Percentiles rank a stretch among this genome's conserved stretches.
These are phyloP conservation scores for Xerocomus cyaneibrunnescens DNA, from an alignment of 1,284 basidiomycete species.

Conservation along the genomic window DNA sequence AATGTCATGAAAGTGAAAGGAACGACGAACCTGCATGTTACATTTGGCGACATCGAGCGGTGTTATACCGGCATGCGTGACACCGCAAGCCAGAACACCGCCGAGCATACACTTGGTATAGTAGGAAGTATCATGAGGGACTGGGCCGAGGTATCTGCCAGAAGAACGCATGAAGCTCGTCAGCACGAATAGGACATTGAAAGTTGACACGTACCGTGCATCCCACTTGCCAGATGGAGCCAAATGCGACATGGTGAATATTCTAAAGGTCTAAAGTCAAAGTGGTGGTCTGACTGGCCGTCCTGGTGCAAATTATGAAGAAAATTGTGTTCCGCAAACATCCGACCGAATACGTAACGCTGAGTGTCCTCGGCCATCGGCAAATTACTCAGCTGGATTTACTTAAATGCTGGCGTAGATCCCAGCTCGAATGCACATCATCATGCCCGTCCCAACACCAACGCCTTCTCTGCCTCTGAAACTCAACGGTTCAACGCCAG, in stretches of 20 bases:
- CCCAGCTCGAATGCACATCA: not conserved
- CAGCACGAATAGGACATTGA: constrained; percentile 5
- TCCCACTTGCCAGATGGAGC: constrained; percentile 62
- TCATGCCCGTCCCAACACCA: constrained; percentile 12
- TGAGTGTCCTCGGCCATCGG: no score
- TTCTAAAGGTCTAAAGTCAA: constrained; percentile 8
- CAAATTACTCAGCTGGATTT: no score
- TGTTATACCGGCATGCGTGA: constrained; percentile 93
- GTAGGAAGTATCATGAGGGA: constrained; percentile 71
- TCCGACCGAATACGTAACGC: not conserved
- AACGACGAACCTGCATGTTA: constrained; percentile 85
- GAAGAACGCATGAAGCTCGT: not conserved
- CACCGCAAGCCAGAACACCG: constrained; percentile 89
- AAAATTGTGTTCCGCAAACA: not conserved
- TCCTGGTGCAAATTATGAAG: not conserved
- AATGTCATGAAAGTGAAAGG: not conserved
- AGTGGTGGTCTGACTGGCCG: constrained; percentile 2
- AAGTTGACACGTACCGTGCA: constrained; percentile 49
- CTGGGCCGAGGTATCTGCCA: constrained; percentile 66
- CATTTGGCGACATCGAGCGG: constrained; percentile 96
- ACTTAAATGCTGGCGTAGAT: no score
- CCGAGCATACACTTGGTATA: constrained; percentile 84
- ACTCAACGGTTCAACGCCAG: constrained; percentile 12
- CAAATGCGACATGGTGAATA: constrained; percentile 29
- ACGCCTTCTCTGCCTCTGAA: constrained; percentile 2